phyloP scores from a whole-genome alignment of 306 rosid genomes.

The Pterocarpus macrocarpus region DNA sequence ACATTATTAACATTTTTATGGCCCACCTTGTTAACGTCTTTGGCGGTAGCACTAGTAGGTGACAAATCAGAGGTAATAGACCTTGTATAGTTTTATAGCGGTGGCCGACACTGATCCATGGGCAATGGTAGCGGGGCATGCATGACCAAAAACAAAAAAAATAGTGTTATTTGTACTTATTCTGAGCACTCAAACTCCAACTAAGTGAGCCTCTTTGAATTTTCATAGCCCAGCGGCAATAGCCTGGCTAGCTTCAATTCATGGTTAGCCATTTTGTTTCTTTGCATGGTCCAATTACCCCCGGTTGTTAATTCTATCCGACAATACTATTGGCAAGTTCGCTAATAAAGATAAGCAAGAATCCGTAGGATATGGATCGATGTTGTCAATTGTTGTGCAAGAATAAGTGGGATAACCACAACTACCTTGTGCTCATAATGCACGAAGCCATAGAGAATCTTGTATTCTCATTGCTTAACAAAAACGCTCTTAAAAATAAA shows the following conservation, averaged over 20 bases:
- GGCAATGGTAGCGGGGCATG: background rate
- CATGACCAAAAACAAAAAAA: no score
- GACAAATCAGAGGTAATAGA: background rate
- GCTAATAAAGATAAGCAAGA: no score
- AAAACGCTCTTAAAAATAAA: background rate
- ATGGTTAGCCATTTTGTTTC: background rate
- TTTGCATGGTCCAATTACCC: background rate
- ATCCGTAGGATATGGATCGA: no score
- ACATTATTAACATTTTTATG: background rate
- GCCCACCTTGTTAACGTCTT: background rate
- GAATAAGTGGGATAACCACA: background rate
- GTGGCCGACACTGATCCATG: background rate
- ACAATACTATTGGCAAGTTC: background rate
- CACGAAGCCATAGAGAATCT: background rate
- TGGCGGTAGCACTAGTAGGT: background rate
- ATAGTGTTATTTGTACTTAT: no score
- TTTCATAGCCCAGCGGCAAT: no score
- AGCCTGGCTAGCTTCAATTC: no score
- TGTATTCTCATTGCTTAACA: background rate
- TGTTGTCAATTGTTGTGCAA: background rate
- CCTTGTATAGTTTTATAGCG: background rate
- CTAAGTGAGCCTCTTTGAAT: no score
- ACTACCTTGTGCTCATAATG: background rate
- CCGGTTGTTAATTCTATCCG: background rate
- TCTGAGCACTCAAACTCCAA: no score